Conservation (phyloP, 441 rosid species). For the Omphalea diandra region DNA sequence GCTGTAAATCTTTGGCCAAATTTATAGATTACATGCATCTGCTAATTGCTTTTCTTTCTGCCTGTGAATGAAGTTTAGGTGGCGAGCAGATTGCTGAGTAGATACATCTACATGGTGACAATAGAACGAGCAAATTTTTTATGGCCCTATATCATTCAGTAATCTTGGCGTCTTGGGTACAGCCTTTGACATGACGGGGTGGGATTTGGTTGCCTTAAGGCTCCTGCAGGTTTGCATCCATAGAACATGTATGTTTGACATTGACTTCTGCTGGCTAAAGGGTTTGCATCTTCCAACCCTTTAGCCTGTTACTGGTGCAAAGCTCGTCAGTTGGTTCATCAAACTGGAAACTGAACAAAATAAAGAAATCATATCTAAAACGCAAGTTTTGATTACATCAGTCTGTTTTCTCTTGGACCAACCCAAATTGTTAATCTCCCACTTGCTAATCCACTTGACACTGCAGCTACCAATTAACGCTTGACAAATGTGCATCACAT, state of each 20-base stretch:
- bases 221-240: no score
- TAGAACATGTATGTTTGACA: no score
- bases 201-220: background rate
- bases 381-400: no score
- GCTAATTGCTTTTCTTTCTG: background rate
- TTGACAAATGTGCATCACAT: no score
- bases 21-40: background rate
- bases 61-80: no score
- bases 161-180: background rate
- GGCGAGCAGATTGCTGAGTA: background rate
- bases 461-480: no score
- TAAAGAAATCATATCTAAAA: no score
- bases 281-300: no score
- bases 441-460: no score
- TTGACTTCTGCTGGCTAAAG: background rate
- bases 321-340: conserved; percentile 10
- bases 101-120: background rate
- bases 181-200: background rate
- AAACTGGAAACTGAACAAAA: background rate
- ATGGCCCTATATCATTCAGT: background rate
- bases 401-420: no score
- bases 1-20: background rate
- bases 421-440: no score
- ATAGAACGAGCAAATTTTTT: background rate
- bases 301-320: background rate